Base-by-base conservation (phyloP, 805 yeast species). In the Ogataea minuta region DNA sequence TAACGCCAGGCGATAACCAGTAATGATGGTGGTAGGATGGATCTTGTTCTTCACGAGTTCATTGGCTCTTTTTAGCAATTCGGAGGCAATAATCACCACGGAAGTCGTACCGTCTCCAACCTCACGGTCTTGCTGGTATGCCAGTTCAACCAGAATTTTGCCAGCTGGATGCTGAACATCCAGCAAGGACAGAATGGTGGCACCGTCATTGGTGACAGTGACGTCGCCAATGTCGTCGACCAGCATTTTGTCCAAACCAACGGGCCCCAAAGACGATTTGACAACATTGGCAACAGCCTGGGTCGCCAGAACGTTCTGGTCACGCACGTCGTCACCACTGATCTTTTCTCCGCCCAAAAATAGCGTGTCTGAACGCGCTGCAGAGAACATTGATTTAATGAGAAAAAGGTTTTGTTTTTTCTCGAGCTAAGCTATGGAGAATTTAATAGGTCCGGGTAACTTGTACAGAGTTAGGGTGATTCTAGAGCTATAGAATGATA, bases 111-210 rank as follows among this genome's bases (percentile, higher is more conserved):
- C 98, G 59, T 90, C 98, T 45, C 97, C 99, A 38, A 93, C 96
- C 67, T 93, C 99, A 56, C 96, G 79, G 64, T 93, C 99, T 70
- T 93, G 99, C 64, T 93, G 98, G 64, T 93, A 96, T 2, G 99
- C 99, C 58, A 93, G 74, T 59, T 93, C 98, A 34, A 93, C 99
- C 43, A 93, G 71, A 54, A 93, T 93, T 68, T 89, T 91, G 12
- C 98, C 99, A 1, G 99, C 99, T 24, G 99, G 99, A 63, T 93
- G 99, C 66, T 93, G 96, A 36, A 93, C 98, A 60, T 93, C 99
- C 49, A 93, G 71, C 37, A 95, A 67, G 8, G 88, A 76, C 48
- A 93, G 71, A 55, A 93, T 93, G 4, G 99, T 93, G 44, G 99
- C 99, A 50, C 99, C 99, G 65, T 93, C 99, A 66, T 93, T 93